A percentile compares a stretch with the other conserved stretches of the same genome.
These are phyloP conservation scores for Oryza longistaminata DNA, from an alignment of 176 grass and related monocot genomes.

Conservation along the genomic window DNA sequence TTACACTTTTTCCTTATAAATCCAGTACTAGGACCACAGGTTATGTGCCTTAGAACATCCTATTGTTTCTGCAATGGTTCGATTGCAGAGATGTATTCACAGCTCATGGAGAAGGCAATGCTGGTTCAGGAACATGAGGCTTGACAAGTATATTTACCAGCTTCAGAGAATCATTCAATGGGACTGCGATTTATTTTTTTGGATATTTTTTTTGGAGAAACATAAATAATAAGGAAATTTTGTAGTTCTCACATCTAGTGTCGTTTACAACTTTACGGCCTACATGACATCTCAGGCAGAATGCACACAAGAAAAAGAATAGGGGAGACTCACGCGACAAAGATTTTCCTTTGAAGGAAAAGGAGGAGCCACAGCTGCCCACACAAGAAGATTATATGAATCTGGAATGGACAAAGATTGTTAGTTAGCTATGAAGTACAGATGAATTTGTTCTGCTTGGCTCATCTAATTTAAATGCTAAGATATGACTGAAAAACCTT, in stretches of 20 bases:
- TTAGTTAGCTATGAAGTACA: conserved; percentile 1
- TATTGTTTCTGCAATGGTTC: background rate
- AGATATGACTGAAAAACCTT: conserved; percentile 1
- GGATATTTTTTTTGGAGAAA: conserved; percentile 5
- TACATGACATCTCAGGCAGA: background rate
- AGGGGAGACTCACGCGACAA: conserved; percentile 68
- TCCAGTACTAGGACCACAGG: conserved; percentile 10
- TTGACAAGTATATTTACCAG: conserved; percentile 13
- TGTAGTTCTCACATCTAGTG: conserved; percentile 4
- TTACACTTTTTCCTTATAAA: background rate
- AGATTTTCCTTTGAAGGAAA: conserved; percentile 97
- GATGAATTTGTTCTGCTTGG: background rate
- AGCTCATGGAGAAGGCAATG: background rate
- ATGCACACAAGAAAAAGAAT: conserved; percentile 15
- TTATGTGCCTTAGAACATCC: background rate
- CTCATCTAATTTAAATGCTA: conserved; percentile 17
- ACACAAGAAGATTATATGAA: conserved; percentile 94
- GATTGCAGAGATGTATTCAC: background rate
- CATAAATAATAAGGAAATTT: conserved; percentile 5
- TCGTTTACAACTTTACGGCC: background rate
- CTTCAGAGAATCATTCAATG: conserved; percentile 7
- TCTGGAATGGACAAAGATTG: conserved; percentile 45
- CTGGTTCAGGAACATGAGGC: background rate
- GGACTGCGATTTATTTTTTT: background rate
- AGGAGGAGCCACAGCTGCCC: conserved; percentile 85